Evolutionary conservation across 768 basidiomycete genomes (phyloP), one percentile per base, ranked within the genome.

Genomic region (Mycena polygramma): DNA sequence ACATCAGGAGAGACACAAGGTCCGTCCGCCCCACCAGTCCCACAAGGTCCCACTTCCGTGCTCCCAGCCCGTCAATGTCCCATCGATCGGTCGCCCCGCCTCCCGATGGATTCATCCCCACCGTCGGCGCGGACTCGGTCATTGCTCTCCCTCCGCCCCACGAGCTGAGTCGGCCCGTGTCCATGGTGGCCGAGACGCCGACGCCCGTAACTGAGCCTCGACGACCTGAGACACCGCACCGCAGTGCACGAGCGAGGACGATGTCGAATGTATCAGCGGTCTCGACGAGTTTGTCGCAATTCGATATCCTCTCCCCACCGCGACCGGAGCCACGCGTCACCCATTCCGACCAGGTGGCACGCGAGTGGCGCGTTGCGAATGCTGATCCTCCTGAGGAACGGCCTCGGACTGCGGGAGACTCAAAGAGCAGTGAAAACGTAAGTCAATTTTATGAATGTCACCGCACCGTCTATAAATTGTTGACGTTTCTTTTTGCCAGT

Each of bases 101-200:
- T 9, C 87, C 86, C 0, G 88, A 89, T n/a, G 82, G 80, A 7
- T 89, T 80, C 66, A 87, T 89, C 63, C 88, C 89, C 0, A 81
- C 75, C n/a, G 54, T 84, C 69, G 45, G 80, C 17, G 66, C 79
- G 0, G 79, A 83, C 65, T 79, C 80, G 13, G 75, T 79, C 22
- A 87, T 87, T 20, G 69, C 77, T 7, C 78, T 89, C n/a, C 87
- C 87, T 7, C 84, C 88, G 22, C 89, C 89, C 1, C 85, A 88
- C 63, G 87, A 84, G 66, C 69, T 89, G 22, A 81, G 79, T 20
- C 77, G 76, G 13, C 77, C 77, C 17, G 71, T 55, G 4, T 64
- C 73, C 19, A 64, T 68, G 26, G 70, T 55, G 9, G 66, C 41
- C 20, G 67, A 67, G 39, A 37, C 62, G 66, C 60, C 55, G 54